Conservation (phyloP, 2,329 filamentous ascomycete genomes). For the Fusarium redolens region DNA sequence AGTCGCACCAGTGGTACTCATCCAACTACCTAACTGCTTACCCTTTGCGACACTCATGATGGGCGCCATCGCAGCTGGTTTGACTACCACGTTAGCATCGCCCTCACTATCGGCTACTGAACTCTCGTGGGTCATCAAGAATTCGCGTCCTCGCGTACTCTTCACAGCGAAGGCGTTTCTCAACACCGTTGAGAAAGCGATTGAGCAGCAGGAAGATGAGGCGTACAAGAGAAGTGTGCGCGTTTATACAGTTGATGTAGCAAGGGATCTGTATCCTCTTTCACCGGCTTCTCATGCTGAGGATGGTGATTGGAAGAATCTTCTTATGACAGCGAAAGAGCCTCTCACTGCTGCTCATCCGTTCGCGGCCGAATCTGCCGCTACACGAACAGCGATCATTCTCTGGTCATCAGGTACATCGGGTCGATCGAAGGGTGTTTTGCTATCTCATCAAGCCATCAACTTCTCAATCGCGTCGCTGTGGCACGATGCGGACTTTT, state of each 20-base stretch:
- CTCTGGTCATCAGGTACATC: slow-evolving; percentile 72
- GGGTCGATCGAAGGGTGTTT: slow-evolving; percentile 79
- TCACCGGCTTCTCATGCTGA: slow-evolving; percentile 31
- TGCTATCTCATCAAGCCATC: slow-evolving; percentile 75
- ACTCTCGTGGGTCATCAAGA: slow-evolving; percentile 56
- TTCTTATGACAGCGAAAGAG: slow-evolving; percentile 62
- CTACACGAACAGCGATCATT: slow-evolving; percentile 68
- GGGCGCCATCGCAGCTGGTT: slow-evolving; percentile 53
- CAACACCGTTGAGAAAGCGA: slow-evolving; percentile 49
- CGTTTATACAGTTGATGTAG: slow-evolving; percentile 65
- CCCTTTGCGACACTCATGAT: slow-evolving; percentile 52
- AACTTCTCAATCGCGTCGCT: slow-evolving; percentile 66
- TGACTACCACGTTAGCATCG: slow-evolving; percentile 55
- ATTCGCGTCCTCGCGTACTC: slow-evolving; percentile 52
- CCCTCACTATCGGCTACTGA: slow-evolving; percentile 55
- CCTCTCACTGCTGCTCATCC: slow-evolving; percentile 59
- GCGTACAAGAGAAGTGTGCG: slow-evolving; percentile 60
- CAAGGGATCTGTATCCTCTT: slow-evolving; percentile 49
- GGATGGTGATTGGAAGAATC: slow-evolving; percentile 66
- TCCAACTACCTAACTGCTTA: slow-evolving; percentile 57
- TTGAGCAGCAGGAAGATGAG: slow-evolving; percentile 49
- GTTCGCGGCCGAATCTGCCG: slow-evolving; percentile 47
- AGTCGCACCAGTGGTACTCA: slow-evolving; percentile 55
- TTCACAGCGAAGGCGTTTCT: slow-evolving; percentile 51
- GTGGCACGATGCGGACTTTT: slow-evolving; percentile 62